Percentiles rank a stretch among this genome's conserved stretches.
phyloP scores from a whole-genome alignment of 2,329 filamentous ascomycete genomes.

The Neurospora sp. region DNA sequence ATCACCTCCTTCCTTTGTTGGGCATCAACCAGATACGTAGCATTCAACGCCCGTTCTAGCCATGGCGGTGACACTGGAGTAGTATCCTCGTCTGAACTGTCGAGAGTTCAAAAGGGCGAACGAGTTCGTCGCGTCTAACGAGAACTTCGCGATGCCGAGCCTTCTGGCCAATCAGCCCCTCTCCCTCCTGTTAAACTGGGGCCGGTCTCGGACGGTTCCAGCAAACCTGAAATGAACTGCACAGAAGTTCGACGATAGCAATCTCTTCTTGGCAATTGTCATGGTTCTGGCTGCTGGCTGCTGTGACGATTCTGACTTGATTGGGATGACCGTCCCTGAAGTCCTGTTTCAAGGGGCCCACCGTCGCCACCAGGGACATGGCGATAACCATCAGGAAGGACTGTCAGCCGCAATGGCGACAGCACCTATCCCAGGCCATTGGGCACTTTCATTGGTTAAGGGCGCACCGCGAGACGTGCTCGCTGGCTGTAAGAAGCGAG shows the following conservation, averaged over 20 bases:
- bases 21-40: neutral
- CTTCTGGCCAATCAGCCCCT: neutral
- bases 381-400: neutral
- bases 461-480: neutral
- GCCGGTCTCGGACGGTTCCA: neutral
- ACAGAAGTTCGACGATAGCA: neutral
- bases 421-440: neutral
- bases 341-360: constrained; percentile 7
- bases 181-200: neutral
- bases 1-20: neutral
- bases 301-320: constrained; percentile 2
- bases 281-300: neutral
- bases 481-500: neutral
- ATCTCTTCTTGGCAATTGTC: neutral
- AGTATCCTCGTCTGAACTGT: neutral
- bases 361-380: constrained; percentile 5
- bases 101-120: neutral
- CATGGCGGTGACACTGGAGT: neutral
- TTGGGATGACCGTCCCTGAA: neutral
- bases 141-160: neutral
- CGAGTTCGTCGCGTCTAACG: neutral
- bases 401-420: neutral
- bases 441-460: neutral
- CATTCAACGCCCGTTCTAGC: neutral
- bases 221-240: neutral